Percentiles rank a stretch among this genome's conserved stretches.
These are phyloP conservation scores for Ceratobasidium theobromae DNA, from an alignment of 1,284 basidiomycete genomes.

Conservation along the genomic window DNA sequence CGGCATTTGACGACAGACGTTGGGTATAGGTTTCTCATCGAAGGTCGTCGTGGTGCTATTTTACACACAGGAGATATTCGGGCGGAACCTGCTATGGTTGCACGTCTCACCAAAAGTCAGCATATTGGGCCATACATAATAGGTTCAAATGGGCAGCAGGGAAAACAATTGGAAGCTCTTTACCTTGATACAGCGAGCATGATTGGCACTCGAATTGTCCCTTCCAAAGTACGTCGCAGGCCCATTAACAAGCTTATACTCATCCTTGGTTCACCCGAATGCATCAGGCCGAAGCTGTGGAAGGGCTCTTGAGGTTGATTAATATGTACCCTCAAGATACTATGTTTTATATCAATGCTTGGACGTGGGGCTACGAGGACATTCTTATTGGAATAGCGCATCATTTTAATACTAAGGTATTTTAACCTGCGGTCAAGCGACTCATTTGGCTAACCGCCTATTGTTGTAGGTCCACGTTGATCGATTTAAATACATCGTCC, in stretches of 20 bases:
- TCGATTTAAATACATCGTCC: slow-evolving; percentile 77
- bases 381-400: slow-evolving; percentile 71
- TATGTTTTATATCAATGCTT: slow-evolving; percentile 84
- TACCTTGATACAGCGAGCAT: slow-evolving; percentile 83
- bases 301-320: slow-evolving; percentile 69
- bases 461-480: slow-evolving; percentile 77
- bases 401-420: slow-evolving; percentile 63
- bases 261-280: not conserved
- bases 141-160: not conserved
- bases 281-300: slow-evolving; percentile 62
- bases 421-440: slow-evolving; percentile 1
- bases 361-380: slow-evolving; percentile 95
- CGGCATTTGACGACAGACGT: not conserved
- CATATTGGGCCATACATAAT: slow-evolving; percentile 67
- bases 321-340: slow-evolving; percentile 63
- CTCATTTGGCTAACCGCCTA: not conserved
- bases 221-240: slow-evolving; percentile 61
- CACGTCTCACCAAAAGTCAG: slow-evolving; percentile 65
- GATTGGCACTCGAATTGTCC: slow-evolving; percentile 61
- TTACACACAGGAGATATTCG: slow-evolving; percentile 93
- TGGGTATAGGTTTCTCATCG: slow-evolving; percentile 76
- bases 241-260: not conserved
- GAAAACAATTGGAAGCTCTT: slow-evolving; percentile 63
- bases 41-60: slow-evolving; percentile 68
- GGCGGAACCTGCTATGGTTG: slow-evolving; percentile 77